Base-by-base conservation (phyloP, 495 filamentous ascomycete species). In the Hypomontagnella submonticulosa region DNA sequence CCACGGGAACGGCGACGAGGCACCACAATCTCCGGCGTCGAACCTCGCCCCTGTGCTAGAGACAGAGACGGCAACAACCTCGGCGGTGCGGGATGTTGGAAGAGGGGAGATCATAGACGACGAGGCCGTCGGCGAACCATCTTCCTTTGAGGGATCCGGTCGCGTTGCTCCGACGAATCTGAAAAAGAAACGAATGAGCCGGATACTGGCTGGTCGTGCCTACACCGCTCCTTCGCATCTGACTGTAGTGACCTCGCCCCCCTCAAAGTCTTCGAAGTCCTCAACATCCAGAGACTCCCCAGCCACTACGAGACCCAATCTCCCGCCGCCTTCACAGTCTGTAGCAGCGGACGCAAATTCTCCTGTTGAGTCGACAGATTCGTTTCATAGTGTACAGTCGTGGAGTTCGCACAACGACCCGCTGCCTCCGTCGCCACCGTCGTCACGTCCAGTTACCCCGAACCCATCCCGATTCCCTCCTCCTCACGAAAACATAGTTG, bases 311-410 rank as follows among this genome's bases (percentile, higher is more conserved):
- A 37, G 63, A 13, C n/a, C 54, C n/a, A 42, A 34, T 9, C 43
- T 46, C 13, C 40, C 38, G n/a, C 41, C 51, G 13, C 36, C 50
- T 19, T 20, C 66, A 30, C 53, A 75, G 48, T 34, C 64, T 36
- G 16, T 51, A 41, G 50, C 38, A 58, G 64, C 67, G 16, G 59
- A 72, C 36, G 52, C 56, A 20, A 58, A 11, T 20, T 75, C 79
- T 27, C 67, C 73, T 42, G 52, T 67, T 43, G 72, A 68, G 52
- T 78, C 77, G 5, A 66, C 63, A 53, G 72, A 78, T 40, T 76
- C 77, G 8, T 78, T 88, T 41, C 88, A 87, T 44, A 89, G 83
- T 58, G 77, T 81, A 9, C 75, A 79, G 23, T 91, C 89, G 3
- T 83, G 86, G 66, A 81, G 82, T 44, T 80, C 82, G n/a, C 74